phyloP scores from a whole-genome alignment of 2,329 filamentous ascomycete species.

The Arthrobotrys pseudoclavata region DNA sequence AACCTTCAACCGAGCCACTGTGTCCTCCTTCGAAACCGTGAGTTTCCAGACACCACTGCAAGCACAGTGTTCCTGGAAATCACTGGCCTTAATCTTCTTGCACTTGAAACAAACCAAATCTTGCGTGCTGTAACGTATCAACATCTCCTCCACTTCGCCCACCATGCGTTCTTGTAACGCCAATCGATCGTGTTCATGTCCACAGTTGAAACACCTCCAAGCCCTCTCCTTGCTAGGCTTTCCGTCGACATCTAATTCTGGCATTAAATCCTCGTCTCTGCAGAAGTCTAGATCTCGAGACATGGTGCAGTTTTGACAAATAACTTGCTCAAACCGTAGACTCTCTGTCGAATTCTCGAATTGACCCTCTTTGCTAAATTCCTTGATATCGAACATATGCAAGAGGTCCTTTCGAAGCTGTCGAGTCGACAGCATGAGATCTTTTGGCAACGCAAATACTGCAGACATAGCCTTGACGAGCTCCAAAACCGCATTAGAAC shows the following conservation, averaged over 20 bases:
- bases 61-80: conserved; percentile 96
- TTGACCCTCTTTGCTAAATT: conserved; percentile 88
- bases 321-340: conserved; percentile 80
- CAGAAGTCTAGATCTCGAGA: conserved; percentile 91
- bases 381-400: conserved; percentile 89
- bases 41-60: conserved; percentile 89
- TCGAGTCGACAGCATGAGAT: conserved; percentile 87
- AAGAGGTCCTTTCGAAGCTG: conserved; percentile 90
- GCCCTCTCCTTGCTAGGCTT: conserved; percentile 66
- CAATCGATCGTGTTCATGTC: conserved; percentile 80
- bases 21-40: conserved; percentile 76
- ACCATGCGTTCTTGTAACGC: conserved; percentile 87
- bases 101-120: conserved; percentile 84
- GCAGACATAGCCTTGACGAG: conserved; percentile 95
- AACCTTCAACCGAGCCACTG: conserved; percentile 76
- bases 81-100: conserved; percentile 83
- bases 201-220: conserved; percentile 81
- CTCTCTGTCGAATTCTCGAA: conserved; percentile 87
- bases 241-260: conserved; percentile 65
- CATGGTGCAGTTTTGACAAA: conserved; percentile 91
- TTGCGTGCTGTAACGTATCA: conserved; percentile 87
- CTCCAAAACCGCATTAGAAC: conserved; percentile 83
- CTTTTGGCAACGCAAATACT: conserved; percentile 89
- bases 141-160: conserved; percentile 78
- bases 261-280: conserved; percentile 84